phyloP scores from a whole-genome alignment of 768 basidiomycete genomes.

The Boletus coccyginus region DNA sequence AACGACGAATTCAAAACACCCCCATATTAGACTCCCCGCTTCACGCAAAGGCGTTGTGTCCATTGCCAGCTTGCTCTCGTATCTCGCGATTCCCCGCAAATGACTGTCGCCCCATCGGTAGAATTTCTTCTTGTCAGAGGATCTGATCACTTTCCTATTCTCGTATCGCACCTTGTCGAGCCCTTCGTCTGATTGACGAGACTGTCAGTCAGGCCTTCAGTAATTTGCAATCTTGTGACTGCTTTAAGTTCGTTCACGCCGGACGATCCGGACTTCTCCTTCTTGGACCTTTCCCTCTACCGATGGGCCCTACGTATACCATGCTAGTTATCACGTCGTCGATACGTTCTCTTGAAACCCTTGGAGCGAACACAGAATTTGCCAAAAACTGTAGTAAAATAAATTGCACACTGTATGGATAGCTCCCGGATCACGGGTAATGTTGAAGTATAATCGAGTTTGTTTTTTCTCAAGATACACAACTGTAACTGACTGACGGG shows the following conservation, averaged over 20 bases:
- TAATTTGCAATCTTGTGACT: neutral
- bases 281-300: neutral
- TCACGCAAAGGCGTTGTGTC: neutral
- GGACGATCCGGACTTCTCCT: neutral
- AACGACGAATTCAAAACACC: slow-evolving; percentile 65
- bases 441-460: neutral
- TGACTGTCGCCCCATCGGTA: neutral
- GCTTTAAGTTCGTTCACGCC: neutral
- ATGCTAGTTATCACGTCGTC: neutral
- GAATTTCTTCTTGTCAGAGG: neutral
- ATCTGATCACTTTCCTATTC: neutral
- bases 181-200: neutral
- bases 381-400: neutral
- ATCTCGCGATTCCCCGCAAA: neutral
- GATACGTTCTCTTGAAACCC: neutral
- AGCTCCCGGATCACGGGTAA: neutral
- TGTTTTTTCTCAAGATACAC: neutral
- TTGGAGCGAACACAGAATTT: neutral
- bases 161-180: neutral
- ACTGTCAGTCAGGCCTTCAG: neutral
- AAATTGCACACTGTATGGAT: slow-evolving; percentile 1
- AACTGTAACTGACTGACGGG: too few relatives aligned
- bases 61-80: neutral
- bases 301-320: neutral
- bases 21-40: slow-evolving; percentile 30